Conservation (phyloP, 192 early-diverging fungal genomes). For the Chytriomyces hyalinus region DNA sequence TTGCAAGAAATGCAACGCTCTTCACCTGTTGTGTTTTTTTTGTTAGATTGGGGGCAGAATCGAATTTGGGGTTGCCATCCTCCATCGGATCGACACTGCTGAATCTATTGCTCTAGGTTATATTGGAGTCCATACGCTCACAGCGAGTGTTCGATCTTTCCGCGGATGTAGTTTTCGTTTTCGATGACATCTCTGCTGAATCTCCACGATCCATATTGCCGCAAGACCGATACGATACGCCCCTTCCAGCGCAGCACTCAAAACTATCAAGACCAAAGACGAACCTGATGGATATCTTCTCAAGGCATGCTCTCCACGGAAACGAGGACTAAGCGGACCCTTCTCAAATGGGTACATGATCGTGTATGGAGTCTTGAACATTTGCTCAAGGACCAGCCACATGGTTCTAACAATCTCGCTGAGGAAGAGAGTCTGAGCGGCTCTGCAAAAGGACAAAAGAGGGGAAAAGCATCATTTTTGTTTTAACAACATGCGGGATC, state of each 20-base stretch:
- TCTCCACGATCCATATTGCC: no score
- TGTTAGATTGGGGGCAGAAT: no score
- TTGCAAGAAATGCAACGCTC: slow-evolving; percentile 99
- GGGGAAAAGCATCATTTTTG: neutral
- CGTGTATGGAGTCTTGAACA: slow-evolving; percentile 95
- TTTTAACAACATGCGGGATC: neutral
- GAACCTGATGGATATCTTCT: slow-evolving; percentile 91
- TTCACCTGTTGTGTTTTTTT: slow-evolving; percentile 65
- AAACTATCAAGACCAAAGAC: slow-evolving; percentile 3
- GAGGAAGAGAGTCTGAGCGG: slow-evolving; percentile 82
- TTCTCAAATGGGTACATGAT: slow-evolving; percentile 97
- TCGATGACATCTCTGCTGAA: no score
- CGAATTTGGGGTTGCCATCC: no score
- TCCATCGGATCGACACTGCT: no score
- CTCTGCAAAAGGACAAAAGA: slow-evolving; percentile 50
- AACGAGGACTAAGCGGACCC: slow-evolving; percentile 88
- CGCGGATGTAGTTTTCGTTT: no score
- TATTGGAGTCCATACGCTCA: no score
- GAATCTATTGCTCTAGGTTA: no score
- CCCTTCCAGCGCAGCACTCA: no score
- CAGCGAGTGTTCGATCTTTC: no score
- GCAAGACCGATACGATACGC: no score
- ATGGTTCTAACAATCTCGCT: slow-evolving; percentile 91
- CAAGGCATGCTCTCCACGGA: slow-evolving; percentile 96
- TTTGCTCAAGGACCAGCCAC: slow-evolving; percentile 90